Conservation (phyloP, 257 asterid species). For the Capsicum pubescens region DNA sequence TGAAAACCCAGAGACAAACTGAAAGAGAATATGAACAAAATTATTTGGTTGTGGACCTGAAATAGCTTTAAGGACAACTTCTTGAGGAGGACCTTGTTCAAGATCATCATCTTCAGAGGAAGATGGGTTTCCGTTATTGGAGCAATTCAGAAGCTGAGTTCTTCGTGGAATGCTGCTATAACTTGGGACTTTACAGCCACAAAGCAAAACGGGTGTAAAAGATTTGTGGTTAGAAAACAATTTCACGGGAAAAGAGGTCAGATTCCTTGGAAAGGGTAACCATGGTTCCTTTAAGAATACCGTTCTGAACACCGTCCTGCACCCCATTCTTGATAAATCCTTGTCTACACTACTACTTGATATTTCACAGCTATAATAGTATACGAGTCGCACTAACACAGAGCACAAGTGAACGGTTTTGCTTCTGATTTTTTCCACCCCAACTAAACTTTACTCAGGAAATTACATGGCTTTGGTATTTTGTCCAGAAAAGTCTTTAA, state of each 20-base stretch:
- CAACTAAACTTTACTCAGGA: too few species aligned
- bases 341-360: neutral
- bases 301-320: constrained; percentile 54
- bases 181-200: constrained; percentile 50
- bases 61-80: constrained; percentile 93
- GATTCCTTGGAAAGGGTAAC: constrained; percentile 48
- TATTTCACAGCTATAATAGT: neutral
- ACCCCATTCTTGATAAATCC: constrained; percentile 55
- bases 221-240: constrained; percentile 41
- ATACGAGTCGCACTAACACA: neutral
- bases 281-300: constrained; percentile 64
- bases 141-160: constrained; percentile 48
- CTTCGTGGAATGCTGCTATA: constrained; percentile 40
- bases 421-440: neutral
- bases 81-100: constrained; percentile 90
- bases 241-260: constrained; percentile 38
- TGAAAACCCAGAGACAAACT: neutral
- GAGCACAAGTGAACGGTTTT: neutral
- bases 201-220: constrained; percentile 32
- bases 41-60: constrained; percentile 54
- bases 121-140: constrained; percentile 48
- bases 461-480: too few species aligned
- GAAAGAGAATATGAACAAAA: neutral
- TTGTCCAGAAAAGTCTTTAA: too few species aligned
- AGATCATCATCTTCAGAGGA: constrained; percentile 61